phyloP scores from a whole-genome alignment of 2,329 filamentous ascomycete genomes.

The Fusarium subtropicale region DNA sequence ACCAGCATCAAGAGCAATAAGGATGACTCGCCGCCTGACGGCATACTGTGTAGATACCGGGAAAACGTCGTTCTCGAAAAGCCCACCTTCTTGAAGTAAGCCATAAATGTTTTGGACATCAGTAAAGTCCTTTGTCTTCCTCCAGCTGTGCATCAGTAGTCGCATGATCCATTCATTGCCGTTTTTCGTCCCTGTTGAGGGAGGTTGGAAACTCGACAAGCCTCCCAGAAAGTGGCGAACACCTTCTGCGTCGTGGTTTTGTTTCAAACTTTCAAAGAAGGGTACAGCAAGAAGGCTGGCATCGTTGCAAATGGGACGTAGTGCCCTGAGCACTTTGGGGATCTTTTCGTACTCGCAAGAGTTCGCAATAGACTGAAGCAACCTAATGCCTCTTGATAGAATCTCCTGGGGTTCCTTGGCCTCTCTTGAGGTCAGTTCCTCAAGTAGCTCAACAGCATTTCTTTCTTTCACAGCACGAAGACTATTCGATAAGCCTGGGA shows the following conservation, averaged over 20 bases:
- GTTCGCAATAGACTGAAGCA: constrained; percentile 43
- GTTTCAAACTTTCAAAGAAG: constrained; percentile 37
- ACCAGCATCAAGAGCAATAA: constrained; percentile 46
- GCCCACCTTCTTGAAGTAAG: constrained; percentile 46
- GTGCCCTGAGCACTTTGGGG: constrained; percentile 33
- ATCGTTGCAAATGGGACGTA: constrained; percentile 43
- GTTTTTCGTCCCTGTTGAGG: constrained; percentile 8
- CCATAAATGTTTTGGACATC: constrained; percentile 46
- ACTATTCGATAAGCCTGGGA: background rate
- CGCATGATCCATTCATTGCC: constrained; percentile 40
- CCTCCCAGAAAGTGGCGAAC: constrained; percentile 29
- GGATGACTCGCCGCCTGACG: constrained; percentile 46
- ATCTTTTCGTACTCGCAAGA: constrained; percentile 36
- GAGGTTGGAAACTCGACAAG: constrained; percentile 18
- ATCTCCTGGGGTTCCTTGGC: constrained; percentile 18
- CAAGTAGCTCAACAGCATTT: constrained; percentile 36
- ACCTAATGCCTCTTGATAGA: constrained; percentile 36
- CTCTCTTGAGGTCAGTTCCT: constrained; percentile 30
- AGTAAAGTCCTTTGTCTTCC: constrained; percentile 39
- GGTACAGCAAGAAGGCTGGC: constrained; percentile 41
- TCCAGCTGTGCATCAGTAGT: constrained; percentile 46
- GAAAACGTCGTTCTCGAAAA: constrained; percentile 42
- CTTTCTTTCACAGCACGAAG: constrained; percentile 9
- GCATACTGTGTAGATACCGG: constrained; percentile 43
- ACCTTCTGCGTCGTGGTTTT: constrained; percentile 30